Percentiles rank a stretch among this genome's conserved stretches.
Evolutionary conservation across 208 protist species (phyloP).

Genomic region (Acanthamoeba lenticulata): DNA sequence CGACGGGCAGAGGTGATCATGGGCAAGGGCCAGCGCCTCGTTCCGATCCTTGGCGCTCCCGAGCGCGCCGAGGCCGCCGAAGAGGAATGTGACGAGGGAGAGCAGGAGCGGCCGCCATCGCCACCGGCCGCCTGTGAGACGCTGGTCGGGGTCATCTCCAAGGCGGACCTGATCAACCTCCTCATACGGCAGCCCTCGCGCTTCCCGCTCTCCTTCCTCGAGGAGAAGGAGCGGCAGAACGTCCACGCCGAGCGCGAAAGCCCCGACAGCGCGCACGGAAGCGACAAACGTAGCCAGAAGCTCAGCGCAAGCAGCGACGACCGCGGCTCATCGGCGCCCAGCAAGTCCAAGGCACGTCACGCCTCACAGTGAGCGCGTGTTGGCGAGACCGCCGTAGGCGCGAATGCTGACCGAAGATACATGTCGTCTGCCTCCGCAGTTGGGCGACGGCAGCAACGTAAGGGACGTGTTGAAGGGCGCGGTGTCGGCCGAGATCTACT

Average conservation of each 20-base stretch:
- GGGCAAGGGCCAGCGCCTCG: slow-evolving; percentile 28
- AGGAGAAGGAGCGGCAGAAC: background rate
- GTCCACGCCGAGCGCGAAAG: background rate
- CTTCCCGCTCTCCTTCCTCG: slow-evolving; percentile 45
- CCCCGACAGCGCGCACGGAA: background rate
- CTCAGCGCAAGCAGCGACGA: too few species aligned
- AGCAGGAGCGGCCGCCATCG: background rate
- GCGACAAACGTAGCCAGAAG: background rate
- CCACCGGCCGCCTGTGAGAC: background rate
- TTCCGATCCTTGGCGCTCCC: background rate
- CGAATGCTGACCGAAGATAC: background rate
- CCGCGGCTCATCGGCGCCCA: background rate
- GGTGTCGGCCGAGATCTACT: background rate
- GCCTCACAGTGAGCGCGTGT: background rate
- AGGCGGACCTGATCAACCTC: slow-evolving; percentile 22
- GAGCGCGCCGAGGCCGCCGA: background rate
- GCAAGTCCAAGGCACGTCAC: background rate
- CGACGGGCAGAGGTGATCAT: slow-evolving; percentile 7
- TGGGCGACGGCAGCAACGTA: slow-evolving; percentile 24
- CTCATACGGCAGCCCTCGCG: slow-evolving; percentile 52
- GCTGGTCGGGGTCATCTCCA: slow-evolving; percentile 48
- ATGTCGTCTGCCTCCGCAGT: background rate
- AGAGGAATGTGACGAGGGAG: background rate
- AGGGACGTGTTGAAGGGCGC: background rate
- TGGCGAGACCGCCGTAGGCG: too few species aligned